phyloP scores from a whole-genome alignment of 2,329 filamentous ascomycete species.

The Ophiocordyceps robertsii region DNA sequence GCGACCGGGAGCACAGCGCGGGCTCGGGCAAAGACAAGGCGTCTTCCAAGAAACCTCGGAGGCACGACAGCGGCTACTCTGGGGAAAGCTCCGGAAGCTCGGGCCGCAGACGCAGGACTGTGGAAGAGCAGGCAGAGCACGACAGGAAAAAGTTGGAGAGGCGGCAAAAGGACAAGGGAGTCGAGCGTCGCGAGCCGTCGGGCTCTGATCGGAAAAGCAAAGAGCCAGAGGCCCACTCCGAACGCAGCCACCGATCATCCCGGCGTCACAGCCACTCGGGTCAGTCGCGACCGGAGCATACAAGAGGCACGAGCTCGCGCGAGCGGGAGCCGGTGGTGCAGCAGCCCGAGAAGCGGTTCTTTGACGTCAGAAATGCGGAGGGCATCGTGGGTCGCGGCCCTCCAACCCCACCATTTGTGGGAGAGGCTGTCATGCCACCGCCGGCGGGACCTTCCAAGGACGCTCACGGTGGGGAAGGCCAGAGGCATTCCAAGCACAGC shows the following conservation, averaged over 20 bases:
- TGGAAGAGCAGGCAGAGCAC: background rate
- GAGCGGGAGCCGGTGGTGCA: slow-evolving; percentile 9
- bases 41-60: slow-evolving; percentile 24
- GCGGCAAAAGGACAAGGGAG: slow-evolving; percentile 14
- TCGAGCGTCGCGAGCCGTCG: slow-evolving; percentile 11
- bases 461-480: background rate
- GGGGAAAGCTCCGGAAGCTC: slow-evolving; percentile 24
- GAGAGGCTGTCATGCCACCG: background rate
- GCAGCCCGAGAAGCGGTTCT: slow-evolving; percentile 25
- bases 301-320: slow-evolving; percentile 13
- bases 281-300: slow-evolving; percentile 15
- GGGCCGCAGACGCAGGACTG: slow-evolving; percentile 22
- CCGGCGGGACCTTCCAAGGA: background rate
- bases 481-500: slow-evolving; percentile 13
- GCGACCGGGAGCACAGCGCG: slow-evolving; percentile 23
- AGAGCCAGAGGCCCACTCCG: slow-evolving; percentile 17
- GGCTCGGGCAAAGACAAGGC: slow-evolving; percentile 20
- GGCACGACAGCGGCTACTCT: slow-evolving; percentile 32
- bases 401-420: slow-evolving; percentile 8
- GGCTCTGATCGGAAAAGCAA: slow-evolving; percentile 15
- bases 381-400: slow-evolving; percentile 16
- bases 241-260: slow-evolving; percentile 20
- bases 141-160: slow-evolving; percentile 36
- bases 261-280: slow-evolving; percentile 27
- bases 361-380: slow-evolving; percentile 24